Evolutionary conservation across 441 rosid genomes (phyloP).

Genomic region (Dalechampia spathulata): DNA sequence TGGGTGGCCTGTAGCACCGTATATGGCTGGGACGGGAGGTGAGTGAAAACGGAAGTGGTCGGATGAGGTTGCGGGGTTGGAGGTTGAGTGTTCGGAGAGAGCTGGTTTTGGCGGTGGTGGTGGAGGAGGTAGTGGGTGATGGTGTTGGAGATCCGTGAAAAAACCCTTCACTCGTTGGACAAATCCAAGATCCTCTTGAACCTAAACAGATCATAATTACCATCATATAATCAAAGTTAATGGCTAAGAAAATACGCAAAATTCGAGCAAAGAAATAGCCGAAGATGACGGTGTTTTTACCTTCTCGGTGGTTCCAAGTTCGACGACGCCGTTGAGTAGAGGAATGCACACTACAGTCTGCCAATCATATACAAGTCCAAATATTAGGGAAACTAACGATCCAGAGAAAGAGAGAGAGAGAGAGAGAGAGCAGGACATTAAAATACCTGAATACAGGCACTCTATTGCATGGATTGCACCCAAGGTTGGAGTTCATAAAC

Average conservation of each 20-base stretch:
- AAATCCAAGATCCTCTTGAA: constrained; percentile 49
- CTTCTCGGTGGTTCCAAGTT: constrained; percentile 71
- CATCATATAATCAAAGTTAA: too few species aligned
- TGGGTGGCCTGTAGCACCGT: constrained; percentile 19
- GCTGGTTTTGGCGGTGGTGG: constrained; percentile 54
- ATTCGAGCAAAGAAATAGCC: too few species aligned
- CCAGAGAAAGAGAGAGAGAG: not conserved
- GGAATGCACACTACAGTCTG: constrained; percentile 95
- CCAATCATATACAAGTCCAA: not conserved
- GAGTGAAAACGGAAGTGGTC: constrained; percentile 39
- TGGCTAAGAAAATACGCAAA: too few species aligned
- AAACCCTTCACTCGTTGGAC: constrained; percentile 48
- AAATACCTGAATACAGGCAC: constrained; percentile 73
- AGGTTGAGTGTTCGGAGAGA: constrained; percentile 74
- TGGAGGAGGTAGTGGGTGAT: too few species aligned
- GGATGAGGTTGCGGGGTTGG: constrained; percentile 49
- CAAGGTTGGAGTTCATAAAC: too few species aligned
- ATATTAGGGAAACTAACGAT: not conserved
- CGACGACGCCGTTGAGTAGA: constrained; percentile 78
- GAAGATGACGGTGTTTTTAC: constrained; percentile 29
- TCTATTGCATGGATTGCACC: constrained; percentile 41
- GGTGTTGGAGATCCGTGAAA: constrained; percentile 42
- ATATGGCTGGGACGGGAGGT: constrained; percentile 26
- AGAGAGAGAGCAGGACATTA: not conserved
- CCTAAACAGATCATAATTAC: too few species aligned